Conservation (phyloP, 805 yeast species). For the Kregervanrija fluxuum region DNA sequence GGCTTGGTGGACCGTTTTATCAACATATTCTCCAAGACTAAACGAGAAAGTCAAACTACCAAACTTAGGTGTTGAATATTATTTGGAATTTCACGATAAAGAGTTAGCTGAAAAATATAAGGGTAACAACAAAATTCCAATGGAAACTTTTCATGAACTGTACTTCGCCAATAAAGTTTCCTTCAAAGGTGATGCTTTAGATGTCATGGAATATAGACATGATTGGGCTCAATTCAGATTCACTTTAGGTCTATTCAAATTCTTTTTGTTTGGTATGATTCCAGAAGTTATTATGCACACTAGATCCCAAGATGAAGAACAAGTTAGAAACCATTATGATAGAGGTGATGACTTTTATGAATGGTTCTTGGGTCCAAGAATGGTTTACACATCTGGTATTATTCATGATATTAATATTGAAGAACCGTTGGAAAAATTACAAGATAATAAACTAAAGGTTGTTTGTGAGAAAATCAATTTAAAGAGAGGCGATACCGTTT, state of each 20-base stretch:
- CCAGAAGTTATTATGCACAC: constrained; percentile 92
- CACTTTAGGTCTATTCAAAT: constrained; percentile 69
- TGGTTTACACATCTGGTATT: constrained; percentile 87
- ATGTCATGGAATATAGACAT: constrained; percentile 77
- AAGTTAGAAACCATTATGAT: constrained; percentile 91
- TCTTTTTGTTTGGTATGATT: constrained; percentile 78
- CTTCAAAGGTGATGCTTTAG: constrained; percentile 83
- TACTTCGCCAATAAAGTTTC: constrained; percentile 78
- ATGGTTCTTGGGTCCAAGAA: constrained; percentile 91
- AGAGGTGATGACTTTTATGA: constrained; percentile 94
- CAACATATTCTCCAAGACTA: constrained; percentile 73
- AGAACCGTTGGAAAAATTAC: constrained; percentile 73
- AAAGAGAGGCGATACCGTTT: constrained; percentile 61
- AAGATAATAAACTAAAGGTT: constrained; percentile 82
- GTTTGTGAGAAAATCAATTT: constrained; percentile 83
- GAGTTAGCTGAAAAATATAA: constrained; percentile 60
- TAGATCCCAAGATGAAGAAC: constrained; percentile 92
- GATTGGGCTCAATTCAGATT: constrained; percentile 85
- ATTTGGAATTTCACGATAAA: constrained; percentile 74
- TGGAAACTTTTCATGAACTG: constrained; percentile 87
- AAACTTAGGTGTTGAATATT: constrained; percentile 67
- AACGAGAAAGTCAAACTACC: constrained; percentile 74
- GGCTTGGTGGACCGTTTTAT: constrained; percentile 76
- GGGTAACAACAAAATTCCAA: constrained; percentile 75
- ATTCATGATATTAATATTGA: constrained; percentile 62